A percentile compares a stretch with the other conserved stretches of the same genome.
These are phyloP conservation scores for Thermothielavioides terrestris DNA, from an alignment of 495 filamentous ascomycete genomes.

Conservation along the genomic window DNA sequence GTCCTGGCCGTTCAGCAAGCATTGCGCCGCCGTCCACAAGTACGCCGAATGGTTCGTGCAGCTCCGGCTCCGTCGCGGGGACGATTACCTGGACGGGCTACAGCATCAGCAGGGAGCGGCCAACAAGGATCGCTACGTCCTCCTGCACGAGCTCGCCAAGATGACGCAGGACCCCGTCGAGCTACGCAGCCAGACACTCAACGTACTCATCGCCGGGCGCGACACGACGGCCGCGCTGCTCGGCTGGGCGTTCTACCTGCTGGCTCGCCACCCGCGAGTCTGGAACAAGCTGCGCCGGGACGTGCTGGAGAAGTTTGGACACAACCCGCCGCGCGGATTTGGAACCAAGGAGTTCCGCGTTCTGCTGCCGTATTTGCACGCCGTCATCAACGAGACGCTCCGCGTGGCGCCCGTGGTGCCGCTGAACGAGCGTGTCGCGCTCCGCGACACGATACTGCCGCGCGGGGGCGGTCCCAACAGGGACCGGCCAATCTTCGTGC, in stretches of 20 bases:
- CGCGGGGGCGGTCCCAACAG: conserved; percentile 33
- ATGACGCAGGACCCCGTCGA: conserved; percentile 49
- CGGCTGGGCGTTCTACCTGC: conserved; percentile 47
- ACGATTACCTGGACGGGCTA: conserved; percentile 8
- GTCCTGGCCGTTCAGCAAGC: conserved; percentile 31
- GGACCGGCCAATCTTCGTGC: conserved; percentile 15
- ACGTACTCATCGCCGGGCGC: conserved; percentile 55
- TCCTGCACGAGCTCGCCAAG: conserved; percentile 55
- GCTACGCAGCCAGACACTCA: conserved; percentile 54
- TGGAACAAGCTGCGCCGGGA: conserved; percentile 44
- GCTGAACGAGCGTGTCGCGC: conserved; percentile 34
- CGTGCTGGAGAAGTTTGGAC: conserved; percentile 36
- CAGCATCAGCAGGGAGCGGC: background rate
- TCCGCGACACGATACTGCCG: conserved; percentile 41
- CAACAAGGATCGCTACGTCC: conserved; percentile 42
- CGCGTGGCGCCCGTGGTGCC: conserved; percentile 32
- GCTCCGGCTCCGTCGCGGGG: conserved; percentile 11
- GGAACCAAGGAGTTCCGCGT: conserved; percentile 33
- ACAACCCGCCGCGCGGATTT: conserved; percentile 14
- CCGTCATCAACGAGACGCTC: conserved; percentile 41
- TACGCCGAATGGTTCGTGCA: conserved; percentile 45
- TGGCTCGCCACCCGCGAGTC: conserved; percentile 39
- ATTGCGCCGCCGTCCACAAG: conserved; percentile 39
- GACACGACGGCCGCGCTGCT: conserved; percentile 50
- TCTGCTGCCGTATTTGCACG: conserved; percentile 36